These are phyloP conservation scores for Stipa capillata DNA, from an alignment of 176 grass and related monocot genomes.

Conservation along the genomic window DNA sequence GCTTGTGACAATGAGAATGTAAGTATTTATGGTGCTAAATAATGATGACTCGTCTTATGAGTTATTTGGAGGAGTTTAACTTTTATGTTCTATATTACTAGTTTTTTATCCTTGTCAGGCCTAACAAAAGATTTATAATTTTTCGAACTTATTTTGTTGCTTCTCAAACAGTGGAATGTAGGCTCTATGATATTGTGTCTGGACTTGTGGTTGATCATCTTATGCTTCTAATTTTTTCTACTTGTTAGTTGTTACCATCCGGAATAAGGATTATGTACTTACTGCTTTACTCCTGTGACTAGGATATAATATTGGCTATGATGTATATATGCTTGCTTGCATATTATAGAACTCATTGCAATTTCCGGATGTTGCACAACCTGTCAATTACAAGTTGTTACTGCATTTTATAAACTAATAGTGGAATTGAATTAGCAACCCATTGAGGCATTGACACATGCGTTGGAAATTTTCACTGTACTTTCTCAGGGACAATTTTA, in stretches of 20 bases:
- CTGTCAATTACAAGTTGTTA: background rate
- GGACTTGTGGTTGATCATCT: background rate
- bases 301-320: background rate
- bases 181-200: background rate
- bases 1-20: slow-evolving; percentile 98
- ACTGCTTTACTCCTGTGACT: background rate
- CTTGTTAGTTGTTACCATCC: slow-evolving; percentile 15
- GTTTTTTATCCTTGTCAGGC: background rate
- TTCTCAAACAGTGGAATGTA: background rate
- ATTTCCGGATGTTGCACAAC: background rate
- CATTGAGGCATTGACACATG: no score
- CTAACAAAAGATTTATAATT: slow-evolving; percentile 4
- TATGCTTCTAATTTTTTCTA: slow-evolving; percentile 5
- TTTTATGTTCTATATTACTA: background rate
- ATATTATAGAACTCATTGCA: background rate
- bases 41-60: background rate
- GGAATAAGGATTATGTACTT: background rate
- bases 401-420: background rate
- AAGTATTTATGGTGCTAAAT: slow-evolving; percentile 39
- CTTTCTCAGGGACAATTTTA: background rate
- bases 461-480: background rate
- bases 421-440: background rate
- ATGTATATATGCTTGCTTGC: background rate
- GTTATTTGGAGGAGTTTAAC: background rate
- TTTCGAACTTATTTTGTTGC: background rate